phyloP scores from a whole-genome alignment of 2,329 filamentous ascomycete species.

The Diaporthe sp. region DNA sequence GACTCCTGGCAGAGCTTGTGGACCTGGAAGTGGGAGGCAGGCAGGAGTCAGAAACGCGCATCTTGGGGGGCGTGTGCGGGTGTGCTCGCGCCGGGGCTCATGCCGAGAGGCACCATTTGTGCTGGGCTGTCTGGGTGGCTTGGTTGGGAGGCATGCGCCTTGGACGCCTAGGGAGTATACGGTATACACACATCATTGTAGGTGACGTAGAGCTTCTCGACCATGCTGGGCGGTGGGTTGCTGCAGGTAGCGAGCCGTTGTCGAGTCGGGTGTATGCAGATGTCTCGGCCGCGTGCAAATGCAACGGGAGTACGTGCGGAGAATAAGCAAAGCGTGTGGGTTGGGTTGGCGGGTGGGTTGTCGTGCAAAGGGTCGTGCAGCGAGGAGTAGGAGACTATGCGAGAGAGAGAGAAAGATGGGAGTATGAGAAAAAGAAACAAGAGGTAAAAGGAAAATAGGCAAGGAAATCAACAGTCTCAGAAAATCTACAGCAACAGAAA shows the following conservation, averaged over 20 bases:
- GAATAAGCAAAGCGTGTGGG: conserved; percentile 25
- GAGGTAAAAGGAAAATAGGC: neutral
- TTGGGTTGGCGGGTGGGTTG: neutral
- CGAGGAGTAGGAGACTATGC: neutral
- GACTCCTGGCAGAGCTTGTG: conserved; percentile 96
- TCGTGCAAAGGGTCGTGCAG: neutral
- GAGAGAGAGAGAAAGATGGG: neutral
- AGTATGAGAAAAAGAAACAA: neutral
- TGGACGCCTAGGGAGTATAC: neutral
- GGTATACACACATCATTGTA: conserved; percentile 83
- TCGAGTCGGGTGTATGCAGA: conserved; percentile 21
- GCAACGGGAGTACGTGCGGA: conserved; percentile 7
- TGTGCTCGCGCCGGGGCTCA: neutral
- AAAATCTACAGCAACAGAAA: conserved; percentile 1
- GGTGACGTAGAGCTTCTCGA: conserved; percentile 89
- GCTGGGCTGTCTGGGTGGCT: neutral
- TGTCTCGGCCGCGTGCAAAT: conserved; percentile 37
- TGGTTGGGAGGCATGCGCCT: neutral
- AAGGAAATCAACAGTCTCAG: neutral
- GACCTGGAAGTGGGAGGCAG: conserved; percentile 69
- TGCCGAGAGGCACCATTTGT: neutral
- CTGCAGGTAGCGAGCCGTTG: conserved; percentile 24
- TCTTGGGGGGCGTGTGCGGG: neutral
- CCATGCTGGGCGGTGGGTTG: conserved; percentile 68
- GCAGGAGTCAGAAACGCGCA: conserved; percentile 33